Evolutionary conservation across 2,329 filamentous ascomycete species (phyloP), one percentile per base, ranked within the genome.

Genomic region (Exophiala calicioides): DNA sequence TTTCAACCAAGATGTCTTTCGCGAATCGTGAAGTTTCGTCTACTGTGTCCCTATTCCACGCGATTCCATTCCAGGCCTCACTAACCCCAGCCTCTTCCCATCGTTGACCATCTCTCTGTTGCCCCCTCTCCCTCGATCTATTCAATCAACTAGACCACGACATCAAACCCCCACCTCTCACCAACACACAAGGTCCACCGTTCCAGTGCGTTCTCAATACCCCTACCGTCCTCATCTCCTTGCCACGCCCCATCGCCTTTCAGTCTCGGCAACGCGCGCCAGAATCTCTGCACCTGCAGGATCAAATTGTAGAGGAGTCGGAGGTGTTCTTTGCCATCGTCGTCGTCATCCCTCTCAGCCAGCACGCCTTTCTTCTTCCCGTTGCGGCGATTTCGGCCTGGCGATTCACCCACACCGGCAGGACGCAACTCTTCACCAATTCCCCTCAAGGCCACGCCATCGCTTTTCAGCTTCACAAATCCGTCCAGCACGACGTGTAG

Each of bases 261-360:
- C 21, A 59, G 24, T 34, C 54, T 35, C 7, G 56, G 56, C 36
- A 57, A 39, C 62, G 43, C 62, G 60, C 41, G 68, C 67, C 44
- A 69, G 58, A 78, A 78, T 53, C 74, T 71, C 3, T 82, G 69
- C 2, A 84, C 85, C 55, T 78, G 76, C 13, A 85, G 77, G 38
- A 94, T 65, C 38, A 97, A 71, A 5, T 89, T 87, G 65, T 94
- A 95, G 52, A 98, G 67, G 62, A 85, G 78, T 55, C 88, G 75
- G 23, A 97, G 69, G 68, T 97, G 90, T 63, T 86, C 89, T 61
- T 82, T 82, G 10, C 53, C 47, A 44, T 62, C 50, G 44, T n/a
- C 34, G 19, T 16, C 20, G n/a, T 20, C 13, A 9, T 8, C 19
- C 15, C 6, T 38, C 15, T 21, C 12, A 10, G 16, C 29, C 7